phyloP scores from a whole-genome alignment of 2,329 filamentous ascomycete genomes.

The Waltergamsia citrina region DNA sequence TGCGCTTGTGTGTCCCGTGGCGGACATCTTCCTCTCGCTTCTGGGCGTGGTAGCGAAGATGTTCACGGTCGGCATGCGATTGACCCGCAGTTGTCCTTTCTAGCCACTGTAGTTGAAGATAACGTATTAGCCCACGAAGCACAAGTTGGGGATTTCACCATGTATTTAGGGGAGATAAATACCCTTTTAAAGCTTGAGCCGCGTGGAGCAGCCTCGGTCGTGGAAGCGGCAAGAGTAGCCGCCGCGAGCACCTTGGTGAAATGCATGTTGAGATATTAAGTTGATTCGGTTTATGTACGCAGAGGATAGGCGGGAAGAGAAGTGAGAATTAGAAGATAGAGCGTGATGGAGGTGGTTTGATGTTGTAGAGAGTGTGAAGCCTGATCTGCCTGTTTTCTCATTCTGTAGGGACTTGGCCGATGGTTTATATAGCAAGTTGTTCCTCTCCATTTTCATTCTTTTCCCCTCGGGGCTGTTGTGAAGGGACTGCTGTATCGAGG shows the following conservation, averaged over 20 bases:
- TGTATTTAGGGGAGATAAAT: too few species aligned
- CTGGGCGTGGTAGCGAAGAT: conserved; percentile 3
- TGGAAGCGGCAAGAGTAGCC: conserved; percentile 13
- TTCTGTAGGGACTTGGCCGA: too few species aligned
- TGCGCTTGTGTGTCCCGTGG: neutral
- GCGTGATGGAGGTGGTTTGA: neutral
- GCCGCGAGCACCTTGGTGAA: conserved; percentile 12
- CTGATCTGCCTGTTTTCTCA: too few species aligned
- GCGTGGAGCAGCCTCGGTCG: conserved; percentile 15
- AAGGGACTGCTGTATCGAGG: too few species aligned
- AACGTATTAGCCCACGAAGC: too few species aligned
- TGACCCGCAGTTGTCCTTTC: neutral
- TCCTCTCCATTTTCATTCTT: too few species aligned
- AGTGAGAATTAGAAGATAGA: neutral
- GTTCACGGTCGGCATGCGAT: neutral
- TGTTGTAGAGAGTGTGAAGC: too few species aligned
- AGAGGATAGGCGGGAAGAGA: neutral
- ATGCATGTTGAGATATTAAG: conserved; percentile 11
- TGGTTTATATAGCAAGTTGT: too few species aligned
- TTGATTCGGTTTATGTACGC: too few species aligned
- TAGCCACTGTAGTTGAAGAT: too few species aligned
- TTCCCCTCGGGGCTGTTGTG: too few species aligned
- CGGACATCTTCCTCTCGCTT: conserved; percentile 1
- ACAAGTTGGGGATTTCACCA: too few species aligned
- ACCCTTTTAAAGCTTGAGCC: conserved; percentile 5